Evolutionary conservation across 2,329 filamentous ascomycete genomes (phyloP).

Genomic region (Teratosphaeria zuluensis): DNA sequence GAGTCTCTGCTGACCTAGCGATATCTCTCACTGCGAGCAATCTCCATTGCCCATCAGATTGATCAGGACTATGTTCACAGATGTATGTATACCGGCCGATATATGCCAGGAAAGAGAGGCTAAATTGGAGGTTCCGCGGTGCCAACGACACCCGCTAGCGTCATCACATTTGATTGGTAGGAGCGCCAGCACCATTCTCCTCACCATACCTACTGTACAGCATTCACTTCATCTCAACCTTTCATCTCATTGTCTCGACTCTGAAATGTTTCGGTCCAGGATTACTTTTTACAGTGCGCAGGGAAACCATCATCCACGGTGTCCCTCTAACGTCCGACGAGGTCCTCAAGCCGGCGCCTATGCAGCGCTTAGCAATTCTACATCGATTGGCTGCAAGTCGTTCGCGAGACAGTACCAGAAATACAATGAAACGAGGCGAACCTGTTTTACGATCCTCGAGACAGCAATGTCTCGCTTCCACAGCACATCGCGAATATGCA

Average conservation of each 20-base stretch:
- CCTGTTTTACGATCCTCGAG: neutral
- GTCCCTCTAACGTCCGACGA: too few relatives aligned
- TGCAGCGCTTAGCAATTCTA: neutral
- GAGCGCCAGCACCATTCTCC: too few relatives aligned
- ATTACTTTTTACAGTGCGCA: too few relatives aligned
- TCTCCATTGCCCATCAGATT: neutral
- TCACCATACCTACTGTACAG: too few relatives aligned
- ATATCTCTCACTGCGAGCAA: neutral
- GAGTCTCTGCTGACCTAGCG: neutral
- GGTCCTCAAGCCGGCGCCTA: neutral
- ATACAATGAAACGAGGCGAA: constrained; percentile 1
- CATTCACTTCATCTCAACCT: too few relatives aligned
- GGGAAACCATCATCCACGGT: too few relatives aligned
- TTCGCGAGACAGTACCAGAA: neutral
- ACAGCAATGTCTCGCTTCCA: neutral
- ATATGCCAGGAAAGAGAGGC: neutral
- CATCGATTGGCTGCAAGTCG: constrained; percentile 1
- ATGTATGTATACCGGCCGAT: neutral
- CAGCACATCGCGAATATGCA: neutral
- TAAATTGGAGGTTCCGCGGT: neutral
- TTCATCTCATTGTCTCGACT: too few relatives aligned
- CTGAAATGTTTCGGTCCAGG: too few relatives aligned
- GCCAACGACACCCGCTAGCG: neutral
- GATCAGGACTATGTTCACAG: neutral
- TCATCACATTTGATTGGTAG: neutral